These are phyloP conservation scores for Cornus florida DNA, from an alignment of 148 eudicot species.

Conservation along the genomic window DNA sequence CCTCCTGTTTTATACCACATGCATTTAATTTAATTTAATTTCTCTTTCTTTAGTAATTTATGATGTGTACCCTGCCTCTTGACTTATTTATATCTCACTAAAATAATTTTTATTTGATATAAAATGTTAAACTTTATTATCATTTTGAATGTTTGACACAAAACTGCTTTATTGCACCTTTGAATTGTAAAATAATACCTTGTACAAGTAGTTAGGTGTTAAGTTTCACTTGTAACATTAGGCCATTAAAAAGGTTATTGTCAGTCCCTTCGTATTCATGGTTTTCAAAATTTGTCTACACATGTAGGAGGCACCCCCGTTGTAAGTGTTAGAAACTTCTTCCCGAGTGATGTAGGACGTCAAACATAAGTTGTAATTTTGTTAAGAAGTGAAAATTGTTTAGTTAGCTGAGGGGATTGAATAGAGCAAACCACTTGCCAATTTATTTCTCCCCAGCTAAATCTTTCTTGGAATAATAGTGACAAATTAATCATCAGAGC, in stretches of 20 bases:
- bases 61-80: no score
- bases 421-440: background rate
- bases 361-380: background rate
- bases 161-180: background rate
- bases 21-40: background rate
- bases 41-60: background rate
- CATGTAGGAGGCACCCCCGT: no score
- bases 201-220: no score
- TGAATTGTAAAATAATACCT: background rate
- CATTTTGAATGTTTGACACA: background rate
- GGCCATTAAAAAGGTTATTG: constrained; percentile 12
- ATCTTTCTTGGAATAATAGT: background rate
- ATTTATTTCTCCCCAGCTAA: background rate
- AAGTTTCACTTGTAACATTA: no score
- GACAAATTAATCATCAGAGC: background rate
- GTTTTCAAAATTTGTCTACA: no score
- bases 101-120: no score
- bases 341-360: no score
- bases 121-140: no score
- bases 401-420: background rate
- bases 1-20: background rate
- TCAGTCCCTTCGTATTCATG: no score
- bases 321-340: no score
- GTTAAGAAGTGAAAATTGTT: background rate
- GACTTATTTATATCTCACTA: no score